Conservation (phyloP, 2,329 filamentous ascomycete genomes). For the Diaporthe humulicola region DNA sequence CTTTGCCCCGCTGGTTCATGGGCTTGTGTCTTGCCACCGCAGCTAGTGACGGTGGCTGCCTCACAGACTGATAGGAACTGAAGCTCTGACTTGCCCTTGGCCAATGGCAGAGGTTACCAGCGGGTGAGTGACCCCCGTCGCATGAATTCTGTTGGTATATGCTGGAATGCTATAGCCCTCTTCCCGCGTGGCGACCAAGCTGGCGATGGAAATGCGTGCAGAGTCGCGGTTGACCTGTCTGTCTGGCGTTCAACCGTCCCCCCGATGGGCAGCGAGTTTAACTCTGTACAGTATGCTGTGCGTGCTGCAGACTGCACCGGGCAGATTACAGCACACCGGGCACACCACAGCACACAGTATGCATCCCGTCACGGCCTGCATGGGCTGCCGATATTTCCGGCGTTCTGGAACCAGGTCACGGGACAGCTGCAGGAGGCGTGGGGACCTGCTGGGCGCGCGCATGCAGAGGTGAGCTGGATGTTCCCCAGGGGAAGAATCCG, state of each 20-base stretch:
- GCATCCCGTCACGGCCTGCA: neutral
- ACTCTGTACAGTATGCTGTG: no score
- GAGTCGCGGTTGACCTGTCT: neutral
- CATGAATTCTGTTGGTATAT: constrained; percentile 11
- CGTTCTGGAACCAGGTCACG: constrained; percentile 13
- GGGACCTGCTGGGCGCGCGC: neutral
- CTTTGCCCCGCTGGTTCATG: neutral
- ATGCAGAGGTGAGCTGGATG: constrained; percentile 36
- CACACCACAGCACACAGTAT: neutral
- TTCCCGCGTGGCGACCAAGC: neutral
- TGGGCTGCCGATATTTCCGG: constrained; percentile 22
- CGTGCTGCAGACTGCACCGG: neutral
- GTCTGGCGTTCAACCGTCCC: neutral
- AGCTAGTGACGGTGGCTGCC: neutral
- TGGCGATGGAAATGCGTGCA: neutral
- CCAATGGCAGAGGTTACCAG: neutral
- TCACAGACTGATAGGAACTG: neutral
- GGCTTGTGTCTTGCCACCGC: neutral
- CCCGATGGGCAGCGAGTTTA: neutral
- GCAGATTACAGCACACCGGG: neutral
- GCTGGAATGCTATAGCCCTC: neutral
- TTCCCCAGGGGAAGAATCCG: neutral
- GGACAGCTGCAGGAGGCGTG: neutral
- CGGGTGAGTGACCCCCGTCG: neutral
- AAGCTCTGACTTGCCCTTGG: constrained; percentile 6